Evolutionary conservation across 1,284 basidiomycete species (phyloP), one percentile per base, ranked within the genome.

Genomic region (Serendipita sp.): DNA sequence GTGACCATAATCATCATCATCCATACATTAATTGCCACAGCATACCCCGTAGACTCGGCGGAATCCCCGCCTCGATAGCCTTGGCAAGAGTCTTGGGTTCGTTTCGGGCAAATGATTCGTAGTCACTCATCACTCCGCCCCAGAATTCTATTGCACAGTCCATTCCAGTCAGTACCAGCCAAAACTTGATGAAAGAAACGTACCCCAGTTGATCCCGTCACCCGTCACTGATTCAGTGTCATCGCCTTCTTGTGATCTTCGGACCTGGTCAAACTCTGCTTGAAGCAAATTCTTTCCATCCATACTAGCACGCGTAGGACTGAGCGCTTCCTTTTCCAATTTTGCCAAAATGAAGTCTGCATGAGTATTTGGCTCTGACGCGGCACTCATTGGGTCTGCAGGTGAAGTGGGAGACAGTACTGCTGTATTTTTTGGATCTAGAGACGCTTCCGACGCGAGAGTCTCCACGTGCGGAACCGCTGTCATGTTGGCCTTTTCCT

Each of bases 11-110:
- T 50, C 26, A 50, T 10, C 4, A 47, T 62, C 63, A 71, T 70
- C 67, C 77, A 92, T 41, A 41, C 93, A 99, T 97, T 72, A 98
- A 80, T 72, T 99, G 95, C 95, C 95, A 99, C 75, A 96, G 87
- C 85, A 97, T 94, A 26, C 94, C 94, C 55, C 94, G 83, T 44
- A 93, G 73, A 0, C 86, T 82, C 42, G 84, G 77, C 1, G 94
- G 96, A 38, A 99, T 93, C 1, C 95, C 95, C 63, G 80, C 81
- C 69, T 96, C 93, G 64, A 99, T 99, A 0, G 93, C 95, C 67
- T 80, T 79, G 3, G 91, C 91, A 17, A 99, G 78, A 64, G 88
- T 81, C 67, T 90, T 84, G 1, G 94, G 82, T 62, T 84, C 77
- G 50, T 84, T 82, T 29, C 87, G 74, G 2, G 93, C 93, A 62